A percentile compares a stretch with the other conserved stretches of the same genome.
These are phyloP conservation scores for Suhomyces sp. DNA, from an alignment of 805 yeast species.

Conservation along the genomic window DNA sequence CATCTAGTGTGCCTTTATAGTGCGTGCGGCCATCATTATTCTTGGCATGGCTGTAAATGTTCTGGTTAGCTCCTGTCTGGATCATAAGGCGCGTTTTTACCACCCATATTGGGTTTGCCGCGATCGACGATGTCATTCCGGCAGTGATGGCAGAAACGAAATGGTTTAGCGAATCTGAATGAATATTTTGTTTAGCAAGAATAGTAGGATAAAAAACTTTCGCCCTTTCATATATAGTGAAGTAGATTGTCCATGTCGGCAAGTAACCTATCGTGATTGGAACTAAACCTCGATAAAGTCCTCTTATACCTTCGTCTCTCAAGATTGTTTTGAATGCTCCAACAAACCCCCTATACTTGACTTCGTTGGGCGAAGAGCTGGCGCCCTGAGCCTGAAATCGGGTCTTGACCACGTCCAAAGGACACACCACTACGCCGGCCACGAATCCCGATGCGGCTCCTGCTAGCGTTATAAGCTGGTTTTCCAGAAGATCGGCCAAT, in stretches of 20 bases:
- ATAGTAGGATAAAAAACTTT: conserved; percentile 52
- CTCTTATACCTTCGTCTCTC: conserved; percentile 75
- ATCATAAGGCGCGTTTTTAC: conserved; percentile 93
- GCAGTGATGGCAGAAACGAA: conserved; percentile 75
- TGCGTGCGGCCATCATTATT: conserved; percentile 22
- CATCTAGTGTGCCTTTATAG: conserved; percentile 80
- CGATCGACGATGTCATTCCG: conserved; percentile 78
- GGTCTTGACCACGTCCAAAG: conserved; percentile 93
- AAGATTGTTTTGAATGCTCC: conserved; percentile 66
- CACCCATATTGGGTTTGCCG: conserved; percentile 97
- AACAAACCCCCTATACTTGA: conserved; percentile 51
- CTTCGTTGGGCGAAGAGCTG: conserved; percentile 18
- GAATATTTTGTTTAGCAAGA: conserved; percentile 25
- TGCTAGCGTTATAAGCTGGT: conserved; percentile 68
- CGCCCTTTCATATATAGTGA: conserved; percentile 81
- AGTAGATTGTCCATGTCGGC: conserved; percentile 97
- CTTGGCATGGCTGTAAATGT: conserved; percentile 20
- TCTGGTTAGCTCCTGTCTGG: conserved; percentile 54
- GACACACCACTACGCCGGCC: conserved; percentile 89
- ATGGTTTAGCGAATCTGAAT: conserved; percentile 33
- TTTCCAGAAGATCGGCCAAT: conserved; percentile 2
- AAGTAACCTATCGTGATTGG: conserved; percentile 94
- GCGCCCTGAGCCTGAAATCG: conserved; percentile 89
- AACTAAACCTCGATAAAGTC: conserved; percentile 83
- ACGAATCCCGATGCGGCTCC: conserved; percentile 95